A percentile compares a stretch with the other conserved stretches of the same genome.
These are phyloP conservation scores for Osmanthus fragrans DNA, from an alignment of 257 asterid species.

Conservation along the genomic window DNA sequence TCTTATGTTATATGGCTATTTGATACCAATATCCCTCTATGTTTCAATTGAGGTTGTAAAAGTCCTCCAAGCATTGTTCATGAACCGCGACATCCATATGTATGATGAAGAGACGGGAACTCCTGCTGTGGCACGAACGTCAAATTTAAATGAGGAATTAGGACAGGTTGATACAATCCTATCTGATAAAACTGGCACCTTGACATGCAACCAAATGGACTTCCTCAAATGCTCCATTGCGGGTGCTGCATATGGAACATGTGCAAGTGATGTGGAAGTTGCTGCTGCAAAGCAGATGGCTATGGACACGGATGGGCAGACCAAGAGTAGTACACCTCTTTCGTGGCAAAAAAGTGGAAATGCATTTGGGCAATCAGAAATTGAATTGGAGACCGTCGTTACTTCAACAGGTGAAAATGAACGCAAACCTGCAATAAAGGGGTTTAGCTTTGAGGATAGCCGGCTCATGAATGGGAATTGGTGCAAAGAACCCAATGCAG, in stretches of 20 bases:
- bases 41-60: constrained; percentile 92
- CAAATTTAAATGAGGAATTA: constrained; percentile 88
- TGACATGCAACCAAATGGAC: constrained; percentile 98
- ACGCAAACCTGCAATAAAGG: constrained; percentile 60
- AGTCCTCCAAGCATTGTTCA: constrained; percentile 89
- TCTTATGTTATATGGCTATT: constrained; percentile 85
- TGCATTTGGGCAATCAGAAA: constrained; percentile 53
- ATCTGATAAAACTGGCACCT: constrained; percentile 93
- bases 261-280: constrained; percentile 90
- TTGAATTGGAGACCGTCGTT: constrained; percentile 68
- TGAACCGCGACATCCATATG: constrained; percentile 83
- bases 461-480: constrained; percentile 83
- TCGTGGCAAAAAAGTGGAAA: constrained; percentile 41
- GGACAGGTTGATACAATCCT: constrained; percentile 93
- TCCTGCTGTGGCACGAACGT: constrained; percentile 93
- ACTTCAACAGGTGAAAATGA: constrained; percentile 53
- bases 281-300: constrained; percentile 94
- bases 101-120: constrained; percentile 89
- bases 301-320: constrained; percentile 70
- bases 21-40: constrained; percentile 92
- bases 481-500: constrained; percentile 67
- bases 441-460: constrained; percentile 87
- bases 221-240: constrained; percentile 94
- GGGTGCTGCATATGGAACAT: constrained; percentile 70
- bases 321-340: constrained; percentile 35